Evolutionary conservation across 2,329 filamentous ascomycete genomes (phyloP), one percentile per base, ranked within the genome.

Genomic region (Neopestalotiopsis sp.): DNA sequence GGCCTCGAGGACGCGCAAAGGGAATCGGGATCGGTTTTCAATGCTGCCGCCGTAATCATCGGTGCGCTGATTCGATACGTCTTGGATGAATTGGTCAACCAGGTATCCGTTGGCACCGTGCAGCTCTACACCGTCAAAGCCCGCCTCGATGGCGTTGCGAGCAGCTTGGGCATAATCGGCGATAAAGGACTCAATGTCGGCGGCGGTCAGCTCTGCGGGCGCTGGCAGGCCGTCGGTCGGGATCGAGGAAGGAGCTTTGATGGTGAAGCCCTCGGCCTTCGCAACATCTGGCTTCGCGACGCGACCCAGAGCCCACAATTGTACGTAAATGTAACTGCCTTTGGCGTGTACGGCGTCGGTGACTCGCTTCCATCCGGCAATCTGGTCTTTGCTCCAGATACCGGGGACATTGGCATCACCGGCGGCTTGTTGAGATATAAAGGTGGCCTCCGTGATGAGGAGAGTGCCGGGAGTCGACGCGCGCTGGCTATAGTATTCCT

Each of bases 101-200:
- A 92, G 80, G 70, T 91, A 92, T 0, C 89, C 89, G 68, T 90
- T 89, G 0, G 86, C 87, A 0, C 77, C 84, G 62, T 88, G 84
- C 3, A 84, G 76, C 71, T 95, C 92, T 60, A 95, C 87, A 0
- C 89, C 90, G 73, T 95, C 92, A 40, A 91, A 91, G 0, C 92
- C 92, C 0, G 88, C 89, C 65, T 83, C 81, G 0, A 93, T 78
- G 0, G 91, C 86, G 10, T 88, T 84, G 71, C 84, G 82, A 0
- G 85, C 80, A 0, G 87, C 86, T 0, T 80, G 82, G 0, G 83
- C 86, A 77, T 86, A 94, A 0, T 87, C 87, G 0, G 78, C 75
- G 71, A 91, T 89, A 70, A 90, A 83, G 1, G 84, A 78, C 62
- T 89, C 81, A 65, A 95, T 94, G 32, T 94, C 91, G 0, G 85